phyloP scores from a whole-genome alignment of 768 basidiomycete genomes.

The Pleurotus platypus region DNA sequence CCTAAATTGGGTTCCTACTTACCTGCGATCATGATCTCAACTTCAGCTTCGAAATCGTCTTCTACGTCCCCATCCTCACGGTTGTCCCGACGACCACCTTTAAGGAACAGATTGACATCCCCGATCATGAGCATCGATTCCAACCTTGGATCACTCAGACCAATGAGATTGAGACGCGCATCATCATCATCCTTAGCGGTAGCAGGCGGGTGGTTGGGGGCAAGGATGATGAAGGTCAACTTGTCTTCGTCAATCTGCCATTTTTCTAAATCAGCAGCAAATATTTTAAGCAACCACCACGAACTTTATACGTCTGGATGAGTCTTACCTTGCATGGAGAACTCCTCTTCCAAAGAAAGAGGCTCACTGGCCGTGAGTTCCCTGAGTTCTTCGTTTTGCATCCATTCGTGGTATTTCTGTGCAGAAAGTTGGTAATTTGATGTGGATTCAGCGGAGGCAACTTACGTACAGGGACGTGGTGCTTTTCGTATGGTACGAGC shows the following conservation, averaged over 20 bases:
- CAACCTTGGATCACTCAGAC: slow-evolving; percentile 31
- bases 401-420: slow-evolving; percentile 88
- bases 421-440: background rate
- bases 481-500: slow-evolving; percentile 75
- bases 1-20: slow-evolving; percentile 10
- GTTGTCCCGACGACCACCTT: slow-evolving; percentile 34
- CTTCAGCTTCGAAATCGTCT: slow-evolving; percentile 66
- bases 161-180: slow-evolving; percentile 7
- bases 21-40: slow-evolving; percentile 94
- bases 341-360: slow-evolving; percentile 75
- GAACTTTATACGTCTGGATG: background rate
- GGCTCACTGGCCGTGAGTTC: slow-evolving; percentile 84
- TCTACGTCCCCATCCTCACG: slow-evolving; percentile 21
- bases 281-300: background rate
- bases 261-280: slow-evolving; percentile 37
- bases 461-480: slow-evolving; percentile 43
- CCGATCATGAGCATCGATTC: slow-evolving; percentile 67
- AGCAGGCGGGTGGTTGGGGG: slow-evolving; percentile 16
- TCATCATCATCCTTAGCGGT: background rate
- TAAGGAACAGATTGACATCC: slow-evolving; percentile 89
- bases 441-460: background rate
- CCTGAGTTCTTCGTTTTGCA: slow-evolving; percentile 70
- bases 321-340: slow-evolving; percentile 78
- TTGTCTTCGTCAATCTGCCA: slow-evolving; percentile 91
- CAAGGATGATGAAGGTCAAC: slow-evolving; percentile 87